Conservation (phyloP, 371 early-diverging fungal species). For the Coemansia sp. region DNA sequence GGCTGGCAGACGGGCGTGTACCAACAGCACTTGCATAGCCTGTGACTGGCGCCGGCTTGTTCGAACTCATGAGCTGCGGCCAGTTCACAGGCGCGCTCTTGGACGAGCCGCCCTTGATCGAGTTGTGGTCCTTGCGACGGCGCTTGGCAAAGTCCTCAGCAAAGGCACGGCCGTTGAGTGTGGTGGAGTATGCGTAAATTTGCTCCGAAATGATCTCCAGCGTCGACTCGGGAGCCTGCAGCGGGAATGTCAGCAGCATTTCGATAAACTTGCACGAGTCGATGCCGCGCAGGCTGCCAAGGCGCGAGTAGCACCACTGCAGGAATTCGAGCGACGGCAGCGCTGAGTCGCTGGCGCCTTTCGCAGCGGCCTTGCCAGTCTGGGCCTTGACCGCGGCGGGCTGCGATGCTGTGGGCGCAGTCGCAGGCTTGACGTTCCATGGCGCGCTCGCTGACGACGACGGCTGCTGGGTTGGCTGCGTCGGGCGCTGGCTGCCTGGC, state of each 20-base stretch:
- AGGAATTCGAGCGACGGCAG: conserved; percentile 72
- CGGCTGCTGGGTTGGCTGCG: not conserved
- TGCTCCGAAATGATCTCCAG: conserved; percentile 79
- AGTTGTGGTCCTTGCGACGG: conserved; percentile 70
- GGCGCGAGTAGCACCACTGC: conserved; percentile 70
- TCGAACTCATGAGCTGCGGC: conserved; percentile 19
- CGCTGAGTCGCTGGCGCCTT: conserved; percentile 3
- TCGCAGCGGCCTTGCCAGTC: not conserved
- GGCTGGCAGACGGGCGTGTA: not conserved
- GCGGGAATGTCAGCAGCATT: conserved; percentile 75
- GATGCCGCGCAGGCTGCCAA: conserved; percentile 69
- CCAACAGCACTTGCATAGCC: conserved; percentile 27
- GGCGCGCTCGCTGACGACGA: not conserved
- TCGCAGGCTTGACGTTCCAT: conserved; percentile 2
- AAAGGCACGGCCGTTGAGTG: conserved; percentile 76
- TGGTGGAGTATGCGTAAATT: conserved; percentile 70
- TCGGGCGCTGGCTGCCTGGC: not conserved
- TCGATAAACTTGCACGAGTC: conserved; percentile 74
- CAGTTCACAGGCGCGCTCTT: conserved; percentile 42
- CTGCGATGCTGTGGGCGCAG: not conserved
- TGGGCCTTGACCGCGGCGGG: not conserved
- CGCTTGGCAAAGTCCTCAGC: conserved; percentile 78
- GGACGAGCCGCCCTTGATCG: conserved; percentile 27
- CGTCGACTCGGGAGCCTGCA: conserved; percentile 64
- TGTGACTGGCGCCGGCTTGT: conserved; percentile 1